phyloP scores from a whole-genome alignment of 176 grass and related monocot species.

The Oryza nivara region DNA sequence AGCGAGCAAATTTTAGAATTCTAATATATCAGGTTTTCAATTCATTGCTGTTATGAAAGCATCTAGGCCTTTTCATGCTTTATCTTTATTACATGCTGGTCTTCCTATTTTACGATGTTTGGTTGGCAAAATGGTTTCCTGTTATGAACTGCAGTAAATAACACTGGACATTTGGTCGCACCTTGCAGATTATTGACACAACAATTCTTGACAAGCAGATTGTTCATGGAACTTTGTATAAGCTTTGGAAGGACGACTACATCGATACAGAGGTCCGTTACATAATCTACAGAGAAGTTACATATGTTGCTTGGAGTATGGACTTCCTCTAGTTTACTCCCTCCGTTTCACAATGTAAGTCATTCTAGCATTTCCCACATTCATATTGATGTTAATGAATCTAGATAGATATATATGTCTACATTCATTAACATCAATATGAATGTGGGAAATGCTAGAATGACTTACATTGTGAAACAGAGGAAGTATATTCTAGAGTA shows the following conservation, averaged over 20 bases:
- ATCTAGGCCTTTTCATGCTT: slow-evolving; percentile 19
- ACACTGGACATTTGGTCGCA: slow-evolving; percentile 22
- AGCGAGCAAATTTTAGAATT: slow-evolving; percentile 20
- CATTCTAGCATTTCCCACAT: no score
- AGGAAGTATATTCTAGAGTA: neutral
- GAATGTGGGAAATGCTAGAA: no score
- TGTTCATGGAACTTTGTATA: slow-evolving; percentile 74
- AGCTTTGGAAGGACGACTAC: slow-evolving; percentile 80
- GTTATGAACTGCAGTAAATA: slow-evolving; percentile 28
- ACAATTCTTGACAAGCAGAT: slow-evolving; percentile 79
- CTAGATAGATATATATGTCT: no score
- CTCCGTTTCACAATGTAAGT: no score
- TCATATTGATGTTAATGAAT: no score
- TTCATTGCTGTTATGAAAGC: slow-evolving; percentile 21
- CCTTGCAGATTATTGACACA: slow-evolving; percentile 73
- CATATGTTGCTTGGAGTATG: neutral
- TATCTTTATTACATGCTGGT: slow-evolving; percentile 24
- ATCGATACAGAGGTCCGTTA: slow-evolving; percentile 60
- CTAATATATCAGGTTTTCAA: slow-evolving; percentile 10
- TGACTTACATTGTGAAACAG: no score
- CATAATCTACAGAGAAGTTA: slow-evolving; percentile 6
- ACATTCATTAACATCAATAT: no score
- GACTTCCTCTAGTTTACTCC: neutral
- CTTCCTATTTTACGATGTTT: slow-evolving; percentile 32
- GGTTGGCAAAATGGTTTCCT: slow-evolving; percentile 28